Percentiles rank a stretch among this genome's conserved stretches.
Conservation (phyloP, 768 basidiomycete species). For the Lentinus brumalis region DNA sequence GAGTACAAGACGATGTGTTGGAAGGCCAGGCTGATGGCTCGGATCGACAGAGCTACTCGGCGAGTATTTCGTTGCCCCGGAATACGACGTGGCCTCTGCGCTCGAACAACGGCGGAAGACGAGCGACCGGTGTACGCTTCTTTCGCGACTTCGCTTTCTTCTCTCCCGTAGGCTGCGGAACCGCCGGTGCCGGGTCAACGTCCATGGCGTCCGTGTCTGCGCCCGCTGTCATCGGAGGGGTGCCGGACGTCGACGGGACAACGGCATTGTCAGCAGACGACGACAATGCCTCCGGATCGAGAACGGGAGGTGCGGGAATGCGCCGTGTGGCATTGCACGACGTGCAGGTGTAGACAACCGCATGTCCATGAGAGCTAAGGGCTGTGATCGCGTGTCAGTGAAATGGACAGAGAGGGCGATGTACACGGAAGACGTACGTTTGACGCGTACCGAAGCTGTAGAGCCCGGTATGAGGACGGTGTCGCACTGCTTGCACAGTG, state of each 20-base stretch:
- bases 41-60: neutral
- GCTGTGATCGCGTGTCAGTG: slow-evolving; percentile 31
- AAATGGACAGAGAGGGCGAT: neutral
- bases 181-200: slow-evolving; percentile 1
- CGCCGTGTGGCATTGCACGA: slow-evolving; percentile 58
- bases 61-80: slow-evolving; percentile 56
- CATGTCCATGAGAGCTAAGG: slow-evolving; percentile 51
- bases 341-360: slow-evolving; percentile 59
- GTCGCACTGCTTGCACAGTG: slow-evolving; percentile 72
- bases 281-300: slow-evolving; percentile 18
- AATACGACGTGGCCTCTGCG: slow-evolving; percentile 68
- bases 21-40: too few relatives aligned
- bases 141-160: slow-evolving; percentile 8
- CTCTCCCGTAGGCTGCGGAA: slow-evolving; percentile 6
- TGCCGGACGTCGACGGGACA: neutral
- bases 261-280: neutral
- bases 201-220: slow-evolving; percentile 11
- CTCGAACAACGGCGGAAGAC: slow-evolving; percentile 61
- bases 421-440: slow-evolving; percentile 48
- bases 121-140: slow-evolving; percentile 29
- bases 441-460: slow-evolving; percentile 64
- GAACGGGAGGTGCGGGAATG: slow-evolving; percentile 65
- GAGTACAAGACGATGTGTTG: too few relatives aligned
- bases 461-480: slow-evolving; percentile 66
- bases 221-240: neutral